A percentile compares a stretch with the other conserved stretches of the same genome.
These are phyloP conservation scores for Aspergillus sp. DNA, from an alignment of 2,329 filamentous ascomycete species.

Conservation along the genomic window DNA sequence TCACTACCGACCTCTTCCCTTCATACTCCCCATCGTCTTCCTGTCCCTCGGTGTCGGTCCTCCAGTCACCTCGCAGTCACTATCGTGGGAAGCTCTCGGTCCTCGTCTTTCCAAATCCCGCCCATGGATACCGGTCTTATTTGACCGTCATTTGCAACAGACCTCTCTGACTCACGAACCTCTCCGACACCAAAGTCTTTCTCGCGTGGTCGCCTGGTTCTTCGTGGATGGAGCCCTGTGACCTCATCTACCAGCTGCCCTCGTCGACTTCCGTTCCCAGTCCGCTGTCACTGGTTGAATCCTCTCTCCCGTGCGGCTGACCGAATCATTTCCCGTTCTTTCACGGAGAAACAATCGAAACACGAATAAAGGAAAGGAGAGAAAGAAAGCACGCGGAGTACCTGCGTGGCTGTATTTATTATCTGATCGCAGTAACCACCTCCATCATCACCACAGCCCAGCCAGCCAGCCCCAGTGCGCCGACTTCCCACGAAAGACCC, in stretches of 20 bases:
- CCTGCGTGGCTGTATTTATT: slow-evolving; percentile 11
- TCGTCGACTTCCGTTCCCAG: slow-evolving; percentile 20
- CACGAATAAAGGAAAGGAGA: neutral
- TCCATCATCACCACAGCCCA: neutral
- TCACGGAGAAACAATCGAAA: neutral
- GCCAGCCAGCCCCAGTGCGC: slow-evolving; percentile 4
- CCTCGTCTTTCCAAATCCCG: too few relatives aligned
- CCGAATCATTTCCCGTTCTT: slow-evolving; percentile 5
- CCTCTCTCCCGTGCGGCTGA: slow-evolving; percentile 10
- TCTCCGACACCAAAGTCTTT: neutral
- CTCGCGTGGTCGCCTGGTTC: slow-evolving; percentile 20
- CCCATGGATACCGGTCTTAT: neutral
- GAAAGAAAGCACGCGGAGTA: slow-evolving; percentile 3
- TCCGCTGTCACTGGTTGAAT: slow-evolving; percentile 26
- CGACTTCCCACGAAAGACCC: slow-evolving; percentile 1
- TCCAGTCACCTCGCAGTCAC: too few relatives aligned
- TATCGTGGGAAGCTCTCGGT: neutral
- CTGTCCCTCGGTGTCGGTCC: neutral
- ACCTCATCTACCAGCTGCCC: slow-evolving; percentile 35
- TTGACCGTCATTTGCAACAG: neutral
- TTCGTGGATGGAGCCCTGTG: slow-evolving; percentile 31
- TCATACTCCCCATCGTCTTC: neutral
- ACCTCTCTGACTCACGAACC: neutral
- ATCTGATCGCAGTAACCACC: slow-evolving; percentile 13
- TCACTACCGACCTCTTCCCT: neutral